phyloP scores from a whole-genome alignment of 1,284 basidiomycete species.

The Tetrapyrgos nigripes region DNA sequence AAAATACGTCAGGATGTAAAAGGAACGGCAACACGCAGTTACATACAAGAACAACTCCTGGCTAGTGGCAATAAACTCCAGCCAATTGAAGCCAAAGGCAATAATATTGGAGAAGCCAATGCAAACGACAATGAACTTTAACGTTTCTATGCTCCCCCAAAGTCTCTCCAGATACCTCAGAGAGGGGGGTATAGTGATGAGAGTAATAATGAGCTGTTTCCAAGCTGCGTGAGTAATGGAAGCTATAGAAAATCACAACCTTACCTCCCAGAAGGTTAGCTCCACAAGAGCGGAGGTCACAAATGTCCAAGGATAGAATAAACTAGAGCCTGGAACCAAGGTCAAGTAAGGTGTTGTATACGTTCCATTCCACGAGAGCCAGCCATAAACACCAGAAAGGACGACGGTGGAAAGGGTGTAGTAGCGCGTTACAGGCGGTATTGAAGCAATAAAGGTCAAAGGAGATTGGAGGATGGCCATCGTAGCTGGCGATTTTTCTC shows the following conservation, averaged over 20 bases:
- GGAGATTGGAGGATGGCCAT: constrained; percentile 83
- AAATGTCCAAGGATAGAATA: constrained; percentile 95
- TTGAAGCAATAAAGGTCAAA: constrained; percentile 67
- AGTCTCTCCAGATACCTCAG: constrained; percentile 91
- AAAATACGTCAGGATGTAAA: constrained; percentile 16
- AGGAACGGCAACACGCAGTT: constrained; percentile 7
- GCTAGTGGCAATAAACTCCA: constrained; percentile 74
- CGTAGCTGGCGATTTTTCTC: constrained; percentile 10
- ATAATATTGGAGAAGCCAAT: constrained; percentile 89
- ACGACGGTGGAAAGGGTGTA: constrained; percentile 76
- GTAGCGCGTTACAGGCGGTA: constrained; percentile 81
- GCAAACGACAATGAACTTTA: constrained; percentile 86
- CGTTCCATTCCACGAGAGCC: constrained; percentile 62
- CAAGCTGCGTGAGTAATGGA: neutral
- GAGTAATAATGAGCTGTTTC: constrained; percentile 75
- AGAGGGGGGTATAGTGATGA: constrained; percentile 83
- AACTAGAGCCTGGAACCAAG: constrained; percentile 82
- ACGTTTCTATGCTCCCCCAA: constrained; percentile 88
- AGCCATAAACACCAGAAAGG: constrained; percentile 69
- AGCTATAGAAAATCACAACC: constrained; percentile 26
- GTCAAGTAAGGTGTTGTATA: constrained; percentile 77
- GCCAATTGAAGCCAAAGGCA: constrained; percentile 82
- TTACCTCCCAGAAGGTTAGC: constrained; percentile 82
- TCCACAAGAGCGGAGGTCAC: constrained; percentile 90
- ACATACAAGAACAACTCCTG: constrained; percentile 79